Evolutionary conservation across 2,329 filamentous ascomycete genomes (phyloP), one percentile per base, ranked within the genome.

Genomic region (Fonsecaea monophora): DNA sequence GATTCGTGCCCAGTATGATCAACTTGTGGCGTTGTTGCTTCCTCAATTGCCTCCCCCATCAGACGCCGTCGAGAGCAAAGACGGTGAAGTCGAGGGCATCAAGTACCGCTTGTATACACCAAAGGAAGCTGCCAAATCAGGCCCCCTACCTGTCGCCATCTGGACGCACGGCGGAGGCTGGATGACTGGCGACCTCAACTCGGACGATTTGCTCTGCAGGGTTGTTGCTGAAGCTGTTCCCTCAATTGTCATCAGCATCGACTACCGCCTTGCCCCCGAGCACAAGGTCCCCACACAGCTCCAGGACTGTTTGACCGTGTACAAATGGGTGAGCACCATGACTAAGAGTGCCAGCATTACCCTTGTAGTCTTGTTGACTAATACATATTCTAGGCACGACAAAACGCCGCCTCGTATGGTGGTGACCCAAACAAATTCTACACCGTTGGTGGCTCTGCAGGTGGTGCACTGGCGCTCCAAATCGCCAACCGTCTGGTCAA

Each of bases 401-500:
- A 71, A 53, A 71, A 72, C 50, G 69, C 69, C 1, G 42, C 37
- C 32, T 72, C 69, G 12, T 59, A 68, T 37, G 69, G 69, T 3
- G 70, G 70, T 10, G 69, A 72, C 59, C 57, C 67, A 5, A 60
- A 69, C 53, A 78, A 78, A 59, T 74, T 77, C 18, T 74, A 79
- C 45, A 76, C 75, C 0, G 73, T 76, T 10, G 79, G 80, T 21
- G 73, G 73, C 3, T 80, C 78, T 8, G 80, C 80, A 12, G 80
- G 80, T 37, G 79, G 73, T 15, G 75, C 77, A 25, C 70, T 81
- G 21, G 77, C 78, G 0, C 73, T 81, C 8, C 75, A 74, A 10
- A 66, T 75, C 13, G 79, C 78, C 21, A 73, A 81, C 64, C 76
- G 73, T 62, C 71, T 79, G 12, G 72, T 81, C 60, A 79, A 81